phyloP scores from a whole-genome alignment of 768 basidiomycete species.

The Leccinum incarnatum region DNA sequence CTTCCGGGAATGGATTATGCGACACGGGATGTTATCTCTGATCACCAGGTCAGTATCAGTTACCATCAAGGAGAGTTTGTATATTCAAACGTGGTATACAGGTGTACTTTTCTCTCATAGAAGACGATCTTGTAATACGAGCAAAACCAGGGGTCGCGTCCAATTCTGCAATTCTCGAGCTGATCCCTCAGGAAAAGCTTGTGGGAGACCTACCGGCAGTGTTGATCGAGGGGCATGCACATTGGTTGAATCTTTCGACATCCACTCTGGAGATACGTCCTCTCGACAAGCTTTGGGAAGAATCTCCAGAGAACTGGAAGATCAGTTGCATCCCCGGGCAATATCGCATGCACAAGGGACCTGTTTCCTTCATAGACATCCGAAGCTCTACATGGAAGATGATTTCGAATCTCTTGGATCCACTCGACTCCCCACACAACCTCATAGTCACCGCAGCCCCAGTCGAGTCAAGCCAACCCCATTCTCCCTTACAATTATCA shows the following conservation, averaged over 20 bases:
- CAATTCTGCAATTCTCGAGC: background rate
- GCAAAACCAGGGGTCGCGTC: slow-evolving; percentile 1
- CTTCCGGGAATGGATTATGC: slow-evolving; percentile 24
- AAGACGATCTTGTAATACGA: slow-evolving; percentile 18
- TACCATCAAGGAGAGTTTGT: background rate
- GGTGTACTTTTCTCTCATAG: slow-evolving; percentile 24
- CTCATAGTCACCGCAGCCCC: slow-evolving; percentile 20
- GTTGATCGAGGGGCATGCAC: slow-evolving; percentile 22
- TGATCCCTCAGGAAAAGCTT: slow-evolving; percentile 22
- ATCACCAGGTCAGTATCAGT: slow-evolving; percentile 16
- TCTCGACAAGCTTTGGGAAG: slow-evolving; percentile 23
- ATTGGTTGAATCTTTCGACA: slow-evolving; percentile 32
- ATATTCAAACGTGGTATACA: background rate
- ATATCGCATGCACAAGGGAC: slow-evolving; percentile 6
- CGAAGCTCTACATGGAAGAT: slow-evolving; percentile 27
- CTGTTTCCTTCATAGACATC: slow-evolving; percentile 24
- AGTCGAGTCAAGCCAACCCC: background rate
- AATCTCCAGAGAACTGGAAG: slow-evolving; percentile 27
- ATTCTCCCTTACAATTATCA: slow-evolving; percentile 14
- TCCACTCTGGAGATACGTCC: slow-evolving; percentile 29
- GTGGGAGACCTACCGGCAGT: slow-evolving; percentile 24
- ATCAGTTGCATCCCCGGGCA: slow-evolving; percentile 12
- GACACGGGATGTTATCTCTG: slow-evolving; percentile 15
- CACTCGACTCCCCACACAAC: slow-evolving; percentile 24
- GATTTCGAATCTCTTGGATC: slow-evolving; percentile 23